Evolutionary conservation across 257 asterid genomes (phyloP).

Genomic region (Ocimum tenuiflorum): DNA sequence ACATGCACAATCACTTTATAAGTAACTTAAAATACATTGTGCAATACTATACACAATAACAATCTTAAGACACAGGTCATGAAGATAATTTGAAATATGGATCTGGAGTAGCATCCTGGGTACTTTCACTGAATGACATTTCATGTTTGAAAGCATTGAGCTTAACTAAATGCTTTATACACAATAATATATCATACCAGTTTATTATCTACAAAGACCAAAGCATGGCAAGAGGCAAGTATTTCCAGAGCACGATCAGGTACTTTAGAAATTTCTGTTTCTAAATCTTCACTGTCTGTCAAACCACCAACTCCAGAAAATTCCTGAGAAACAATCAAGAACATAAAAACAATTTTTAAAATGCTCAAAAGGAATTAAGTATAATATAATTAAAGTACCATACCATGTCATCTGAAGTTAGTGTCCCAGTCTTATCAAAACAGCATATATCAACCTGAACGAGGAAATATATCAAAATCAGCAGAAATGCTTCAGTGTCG

Average conservation of each 20-base stretch:
- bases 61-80: background rate
- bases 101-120: background rate
- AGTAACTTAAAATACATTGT: background rate
- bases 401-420: constrained; percentile 99
- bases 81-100: background rate
- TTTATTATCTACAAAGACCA: constrained; percentile 96
- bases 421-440: constrained; percentile 96
- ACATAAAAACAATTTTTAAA: background rate
- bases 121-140: background rate
- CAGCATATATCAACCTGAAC: constrained; percentile 97
- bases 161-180: background rate
- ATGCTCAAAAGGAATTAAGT: constrained; percentile 19
- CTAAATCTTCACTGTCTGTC: constrained; percentile 65
- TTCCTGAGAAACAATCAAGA: constrained; percentile 47
- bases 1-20: background rate
- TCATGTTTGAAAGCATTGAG: background rate
- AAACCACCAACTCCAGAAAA: constrained; percentile 95
- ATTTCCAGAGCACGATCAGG: constrained; percentile 68
- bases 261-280: constrained; percentile 59
- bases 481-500: background rate
- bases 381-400: constrained; percentile 15
- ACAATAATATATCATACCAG: constrained; percentile 47
- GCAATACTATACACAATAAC: background rate
- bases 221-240: constrained; percentile 96
- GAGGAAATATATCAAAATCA: constrained; percentile 21